Conservation (phyloP, 768 basidiomycete species). For the Fomitopsis serialis region DNA sequence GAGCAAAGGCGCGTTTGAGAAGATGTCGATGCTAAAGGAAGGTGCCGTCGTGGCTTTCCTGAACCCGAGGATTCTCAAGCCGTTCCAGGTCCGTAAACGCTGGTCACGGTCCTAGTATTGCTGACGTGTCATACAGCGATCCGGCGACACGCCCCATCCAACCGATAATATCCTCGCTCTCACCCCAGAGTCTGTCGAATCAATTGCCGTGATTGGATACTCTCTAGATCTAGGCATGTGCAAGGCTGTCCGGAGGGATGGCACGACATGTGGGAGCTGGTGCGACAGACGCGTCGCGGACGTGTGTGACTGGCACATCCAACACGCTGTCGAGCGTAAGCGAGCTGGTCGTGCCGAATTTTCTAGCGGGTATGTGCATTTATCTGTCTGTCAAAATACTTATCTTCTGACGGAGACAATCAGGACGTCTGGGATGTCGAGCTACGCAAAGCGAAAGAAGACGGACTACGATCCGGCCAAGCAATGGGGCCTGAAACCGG, state of each 20-base stretch:
- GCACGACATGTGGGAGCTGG: conserved; percentile 81
- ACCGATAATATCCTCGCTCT: conserved; percentile 79
- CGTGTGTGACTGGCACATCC: conserved; percentile 90
- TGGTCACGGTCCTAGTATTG: not conserved
- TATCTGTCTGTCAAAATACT: not conserved
- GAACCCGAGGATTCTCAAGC: conserved; percentile 83
- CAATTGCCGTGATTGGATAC: conserved; percentile 83
- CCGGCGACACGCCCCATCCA: conserved; percentile 63
- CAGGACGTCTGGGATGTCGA: conserved; percentile 74
- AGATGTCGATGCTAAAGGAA: conserved; percentile 76
- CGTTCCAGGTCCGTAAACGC: conserved; percentile 59
- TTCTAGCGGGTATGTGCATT: conserved; percentile 57
- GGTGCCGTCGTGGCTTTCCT: conserved; percentile 89
- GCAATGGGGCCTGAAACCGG: conserved; percentile 75
- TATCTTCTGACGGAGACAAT: not conserved
- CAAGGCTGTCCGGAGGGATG: conserved; percentile 68
- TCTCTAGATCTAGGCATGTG: conserved; percentile 87
- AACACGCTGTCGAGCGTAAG: conserved; percentile 68
- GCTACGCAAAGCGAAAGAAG: conserved; percentile 43
- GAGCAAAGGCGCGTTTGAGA: conserved; percentile 89
- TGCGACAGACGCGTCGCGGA: conserved; percentile 84
- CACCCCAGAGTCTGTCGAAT: conserved; percentile 76
- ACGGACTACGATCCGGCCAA: conserved; percentile 58
- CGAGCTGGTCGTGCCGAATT: conserved; percentile 85
- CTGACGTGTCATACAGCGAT: conserved; percentile 27